Evolutionary conservation across 2,329 filamentous ascomycete genomes (phyloP), one percentile per base, ranked within the genome.

Genomic region (Knoxdaviesia proteae): DNA sequence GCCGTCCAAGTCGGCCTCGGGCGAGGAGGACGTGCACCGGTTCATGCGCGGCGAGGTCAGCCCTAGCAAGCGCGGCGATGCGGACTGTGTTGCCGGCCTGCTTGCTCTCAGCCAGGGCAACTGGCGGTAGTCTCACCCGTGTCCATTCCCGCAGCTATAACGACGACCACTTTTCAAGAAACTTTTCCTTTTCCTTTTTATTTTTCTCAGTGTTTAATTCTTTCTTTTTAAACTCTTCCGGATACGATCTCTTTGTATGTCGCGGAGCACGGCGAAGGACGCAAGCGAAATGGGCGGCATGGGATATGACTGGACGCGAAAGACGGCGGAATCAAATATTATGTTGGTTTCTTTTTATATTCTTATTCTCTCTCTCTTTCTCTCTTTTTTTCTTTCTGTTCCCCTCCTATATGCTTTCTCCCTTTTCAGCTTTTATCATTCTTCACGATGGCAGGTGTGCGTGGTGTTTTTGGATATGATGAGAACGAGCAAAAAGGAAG

Each of bases 71-170:
- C 77, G 75, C 55, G 73, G 77, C 44, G 88, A 94, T 54, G 67
- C 93, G 57, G 84, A 92, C 55, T 92, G 84, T 54, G 79, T 94
- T 39, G 84, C 88, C 43, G 84, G 84, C n/a, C 61, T 96, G 48
- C 58, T 94, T 48, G 88, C 83, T 41, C 66, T 96, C 39, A 92
- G 84, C 52, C 83, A 93, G 60, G 88, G 87, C n/a, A 84, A 84
- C 54, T 94, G 87, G 86, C 42, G 42, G 42, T 48, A 39, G 34
- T 40, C 35, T 41, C 34, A 38, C 32, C 38, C 11, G 34, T 36
- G 34, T 36, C 20, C 20, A 20, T 20, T 20, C 20, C 20, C 20
- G 20, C 20, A 20, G 20, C 20, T 2, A 20, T 20, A 20, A 20
- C 20, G 20, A 20, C 20, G 20, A 20, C 20, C 20, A 20, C 20